Evolutionary conservation across 495 filamentous ascomycete species (phyloP).

Genomic region (Cercophora sp.): DNA sequence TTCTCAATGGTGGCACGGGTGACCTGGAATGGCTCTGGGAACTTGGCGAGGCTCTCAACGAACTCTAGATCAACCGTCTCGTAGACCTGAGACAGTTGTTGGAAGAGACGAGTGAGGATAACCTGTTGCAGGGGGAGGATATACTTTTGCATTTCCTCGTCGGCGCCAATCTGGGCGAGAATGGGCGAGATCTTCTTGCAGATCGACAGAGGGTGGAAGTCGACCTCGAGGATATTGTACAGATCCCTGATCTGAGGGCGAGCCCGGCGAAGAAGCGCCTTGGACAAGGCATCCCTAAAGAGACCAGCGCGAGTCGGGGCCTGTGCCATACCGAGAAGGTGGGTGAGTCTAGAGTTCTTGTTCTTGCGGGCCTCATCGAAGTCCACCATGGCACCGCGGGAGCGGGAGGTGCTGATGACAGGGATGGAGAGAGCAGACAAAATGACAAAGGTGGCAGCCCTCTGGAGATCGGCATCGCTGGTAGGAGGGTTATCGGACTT

Average conservation of each 20-base stretch:
- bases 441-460: slow-evolving; percentile 90
- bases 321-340: slow-evolving; percentile 86
- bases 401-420: slow-evolving; percentile 96
- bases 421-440: slow-evolving; percentile 92
- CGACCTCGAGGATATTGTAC: slow-evolving; percentile 97
- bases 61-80: slow-evolving; percentile 95
- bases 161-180: slow-evolving; percentile 85
- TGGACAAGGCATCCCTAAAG: slow-evolving; percentile 93
- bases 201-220: slow-evolving; percentile 97
- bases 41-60: slow-evolving; percentile 88
- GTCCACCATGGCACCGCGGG: slow-evolving; percentile 90
- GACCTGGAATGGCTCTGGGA: slow-evolving; percentile 96
- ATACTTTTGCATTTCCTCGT: slow-evolving; percentile 96
- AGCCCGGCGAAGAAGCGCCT: slow-evolving; percentile 85
- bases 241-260: slow-evolving; percentile 91
- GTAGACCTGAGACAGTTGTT: slow-evolving; percentile 98
- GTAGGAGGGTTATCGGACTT: slow-evolving; percentile 88
- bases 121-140: slow-evolving; percentile 93
- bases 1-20: slow-evolving; percentile 91
- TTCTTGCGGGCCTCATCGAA: slow-evolving; percentile 97
- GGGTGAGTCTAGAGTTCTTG: slow-evolving; percentile 96
- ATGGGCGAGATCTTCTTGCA: slow-evolving; percentile 99
- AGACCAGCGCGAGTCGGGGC: slow-evolving; percentile 84
- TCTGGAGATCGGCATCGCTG: slow-evolving; percentile 78
- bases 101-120: slow-evolving; percentile 95